Percentiles rank a stretch among this genome's conserved stretches.
Evolutionary conservation across 768 basidiomycete genomes (phyloP).

Genomic region (Mycena polygramma): DNA sequence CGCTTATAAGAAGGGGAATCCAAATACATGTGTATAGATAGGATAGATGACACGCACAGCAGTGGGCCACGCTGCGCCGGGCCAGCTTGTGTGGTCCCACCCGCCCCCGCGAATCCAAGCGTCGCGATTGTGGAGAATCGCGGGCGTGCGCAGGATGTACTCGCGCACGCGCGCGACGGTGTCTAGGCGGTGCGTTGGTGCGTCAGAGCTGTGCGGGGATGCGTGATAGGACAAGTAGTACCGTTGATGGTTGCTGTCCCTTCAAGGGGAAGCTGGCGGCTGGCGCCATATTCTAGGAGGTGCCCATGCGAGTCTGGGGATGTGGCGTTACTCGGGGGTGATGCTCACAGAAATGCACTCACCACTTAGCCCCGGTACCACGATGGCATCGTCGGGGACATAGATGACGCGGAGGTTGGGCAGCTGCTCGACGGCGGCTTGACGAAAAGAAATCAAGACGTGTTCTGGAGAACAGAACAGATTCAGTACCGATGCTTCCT

Average conservation of each 20-base stretch:
- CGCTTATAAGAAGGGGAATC: slow-evolving; percentile 29
- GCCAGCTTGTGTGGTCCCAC: slow-evolving; percentile 94
- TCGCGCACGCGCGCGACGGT: slow-evolving; percentile 70
- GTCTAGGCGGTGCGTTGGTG: slow-evolving; percentile 1
- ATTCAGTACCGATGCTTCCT: slow-evolving; percentile 63
- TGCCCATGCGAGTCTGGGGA: slow-evolving; percentile 84
- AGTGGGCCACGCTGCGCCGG: slow-evolving; percentile 60
- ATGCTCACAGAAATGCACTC: background rate
- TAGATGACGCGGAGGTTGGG: slow-evolving; percentile 28
- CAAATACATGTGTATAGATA: background rate
- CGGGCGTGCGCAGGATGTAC: slow-evolving; percentile 71
- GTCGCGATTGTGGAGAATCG: slow-evolving; percentile 62
- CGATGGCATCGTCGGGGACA: slow-evolving; percentile 53
- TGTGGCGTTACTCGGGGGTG: background rate
- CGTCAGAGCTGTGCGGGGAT: background rate
- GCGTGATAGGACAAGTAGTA: slow-evolving; percentile 35
- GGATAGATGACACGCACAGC: background rate
- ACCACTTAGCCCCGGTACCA: slow-evolving; percentile 85
- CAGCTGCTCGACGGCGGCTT: slow-evolving; percentile 49
- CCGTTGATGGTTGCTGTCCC: slow-evolving; percentile 72
- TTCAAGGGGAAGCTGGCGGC: slow-evolving; percentile 72
- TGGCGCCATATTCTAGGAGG: slow-evolving; percentile 83
- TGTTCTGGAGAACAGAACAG: background rate
- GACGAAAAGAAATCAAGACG: background rate
- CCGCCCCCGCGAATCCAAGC: slow-evolving; percentile 89